These are phyloP conservation scores for Coemansia sp. DNA, from an alignment of 192 early-diverging fungal species.

Conservation along the genomic window DNA sequence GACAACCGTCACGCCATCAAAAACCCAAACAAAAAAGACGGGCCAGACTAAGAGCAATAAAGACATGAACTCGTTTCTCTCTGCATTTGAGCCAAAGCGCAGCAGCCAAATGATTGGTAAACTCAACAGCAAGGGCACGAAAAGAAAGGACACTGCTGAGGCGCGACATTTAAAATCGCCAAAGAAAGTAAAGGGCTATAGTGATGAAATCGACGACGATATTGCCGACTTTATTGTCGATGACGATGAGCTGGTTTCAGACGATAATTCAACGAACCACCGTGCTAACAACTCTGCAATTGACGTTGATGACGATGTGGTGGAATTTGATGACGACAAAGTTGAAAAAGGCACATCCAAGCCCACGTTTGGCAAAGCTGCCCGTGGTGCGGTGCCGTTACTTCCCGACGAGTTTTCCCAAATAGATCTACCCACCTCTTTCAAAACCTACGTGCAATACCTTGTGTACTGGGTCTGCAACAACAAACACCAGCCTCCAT, in stretches of 20 bases:
- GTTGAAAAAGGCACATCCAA: not conserved
- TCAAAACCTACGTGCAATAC: conserved; percentile 45
- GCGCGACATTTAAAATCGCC: too few relatives aligned
- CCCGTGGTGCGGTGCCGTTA: conserved; percentile 5
- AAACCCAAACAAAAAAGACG: not conserved
- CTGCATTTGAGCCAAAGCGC: conserved; percentile 19
- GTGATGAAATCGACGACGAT: conserved; percentile 30
- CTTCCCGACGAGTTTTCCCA: conserved; percentile 45
- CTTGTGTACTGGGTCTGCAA: conserved; percentile 48
- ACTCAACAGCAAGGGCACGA: not conserved
- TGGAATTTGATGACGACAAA: not conserved
- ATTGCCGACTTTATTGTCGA: conserved; percentile 46
- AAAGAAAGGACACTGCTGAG: too few relatives aligned
- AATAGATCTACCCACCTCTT: conserved; percentile 37
- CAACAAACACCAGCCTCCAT: conserved; percentile 4
- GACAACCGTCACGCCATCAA: not conserved
- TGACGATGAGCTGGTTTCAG: conserved; percentile 14
- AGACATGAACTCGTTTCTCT: conserved; percentile 9
- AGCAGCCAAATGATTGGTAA: conserved; percentile 14
- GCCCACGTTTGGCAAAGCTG: conserved; percentile 5
- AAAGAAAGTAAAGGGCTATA: conserved; percentile 10
- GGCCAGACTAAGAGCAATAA: not conserved
- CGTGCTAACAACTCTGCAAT: not conserved
- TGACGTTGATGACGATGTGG: conserved; percentile 1
- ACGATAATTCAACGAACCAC: not conserved